Percentiles rank a stretch among this genome's conserved stretches.
phyloP scores from a whole-genome alignment of 257 asterid genomes.

The Datura wrightii region DNA sequence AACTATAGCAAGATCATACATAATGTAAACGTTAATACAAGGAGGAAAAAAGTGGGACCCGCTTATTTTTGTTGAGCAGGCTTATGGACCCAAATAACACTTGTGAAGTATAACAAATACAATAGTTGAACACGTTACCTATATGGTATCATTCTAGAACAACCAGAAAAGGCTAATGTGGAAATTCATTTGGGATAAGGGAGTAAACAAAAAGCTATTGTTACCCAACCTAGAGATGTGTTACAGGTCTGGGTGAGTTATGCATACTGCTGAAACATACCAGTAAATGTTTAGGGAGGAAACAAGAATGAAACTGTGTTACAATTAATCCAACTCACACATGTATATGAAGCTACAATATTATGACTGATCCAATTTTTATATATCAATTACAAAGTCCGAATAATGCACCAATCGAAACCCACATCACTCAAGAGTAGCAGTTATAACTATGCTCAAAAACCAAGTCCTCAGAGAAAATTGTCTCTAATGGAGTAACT shows the following conservation, averaged over 20 bases:
- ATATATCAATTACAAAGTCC: not conserved
- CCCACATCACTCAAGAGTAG: not conserved
- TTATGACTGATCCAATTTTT: not conserved
- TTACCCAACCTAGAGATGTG: not conserved
- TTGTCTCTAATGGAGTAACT: not conserved
- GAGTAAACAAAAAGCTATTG: not conserved
- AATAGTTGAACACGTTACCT: not conserved
- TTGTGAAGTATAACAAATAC: not conserved
- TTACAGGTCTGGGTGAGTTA: not conserved
- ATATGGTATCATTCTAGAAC: not conserved
- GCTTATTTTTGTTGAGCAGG: not conserved
- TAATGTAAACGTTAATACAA: not conserved
- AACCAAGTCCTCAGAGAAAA: not conserved
- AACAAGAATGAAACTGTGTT: not conserved
- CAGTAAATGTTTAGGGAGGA: not conserved
- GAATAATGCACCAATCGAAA: not conserved
- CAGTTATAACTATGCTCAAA: not conserved
- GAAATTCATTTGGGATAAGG: not conserved
- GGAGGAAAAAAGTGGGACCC: not conserved
- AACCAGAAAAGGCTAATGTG: not conserved
- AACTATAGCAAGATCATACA: not conserved
- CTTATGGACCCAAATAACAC: not conserved
- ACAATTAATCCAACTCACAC: not conserved
- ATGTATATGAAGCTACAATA: not conserved
- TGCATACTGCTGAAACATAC: not conserved